Percentiles rank a stretch among this genome's conserved stretches.
phyloP scores from a whole-genome alignment of 192 early-diverging fungal genomes.

The Umbelopsis ramanniana region DNA sequence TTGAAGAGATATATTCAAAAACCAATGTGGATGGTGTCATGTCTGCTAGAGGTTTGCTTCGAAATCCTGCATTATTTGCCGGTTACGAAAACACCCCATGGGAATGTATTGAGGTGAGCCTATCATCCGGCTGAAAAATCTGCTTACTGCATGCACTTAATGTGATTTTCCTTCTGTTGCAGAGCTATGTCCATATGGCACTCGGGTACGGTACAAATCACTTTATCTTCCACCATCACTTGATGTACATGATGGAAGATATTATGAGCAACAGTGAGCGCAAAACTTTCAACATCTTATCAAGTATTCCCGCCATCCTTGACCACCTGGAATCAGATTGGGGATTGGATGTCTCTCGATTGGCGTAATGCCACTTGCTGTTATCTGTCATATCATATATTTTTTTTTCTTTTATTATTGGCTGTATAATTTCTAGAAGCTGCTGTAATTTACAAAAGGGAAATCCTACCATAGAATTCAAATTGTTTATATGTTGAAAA shows the following conservation, averaged over 20 bases:
- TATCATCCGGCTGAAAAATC: background rate
- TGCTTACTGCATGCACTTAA: background rate
- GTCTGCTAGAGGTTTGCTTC: slow-evolving; percentile 87
- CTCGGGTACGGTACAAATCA: slow-evolving; percentile 81
- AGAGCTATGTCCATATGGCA: slow-evolving; percentile 67
- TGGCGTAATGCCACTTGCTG: slow-evolving; percentile 14
- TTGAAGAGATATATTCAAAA: slow-evolving; percentile 69
- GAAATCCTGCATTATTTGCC: slow-evolving; percentile 94
- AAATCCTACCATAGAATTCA: slow-evolving; percentile 1
- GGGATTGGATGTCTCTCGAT: slow-evolving; percentile 34
- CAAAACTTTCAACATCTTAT: slow-evolving; percentile 86
- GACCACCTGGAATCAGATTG: slow-evolving; percentile 72
- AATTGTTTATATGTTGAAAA: background rate
- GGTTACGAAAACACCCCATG: slow-evolving; percentile 80
- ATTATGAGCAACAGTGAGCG: slow-evolving; percentile 82
- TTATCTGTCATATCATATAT: background rate
- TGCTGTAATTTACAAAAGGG: slow-evolving; percentile 20
- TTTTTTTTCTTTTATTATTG: too few relatives aligned
- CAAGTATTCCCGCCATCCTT: slow-evolving; percentile 75
- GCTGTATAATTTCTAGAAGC: slow-evolving; percentile 14
- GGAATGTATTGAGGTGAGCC: slow-evolving; percentile 67
- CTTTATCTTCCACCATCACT: slow-evolving; percentile 92
- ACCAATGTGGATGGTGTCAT: slow-evolving; percentile 91
- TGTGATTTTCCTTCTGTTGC: background rate
- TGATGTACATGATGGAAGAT: slow-evolving; percentile 94